These are phyloP conservation scores for Graphiopsis chlorocephala DNA, from an alignment of 2,329 filamentous ascomycete species.

Conservation along the genomic window DNA sequence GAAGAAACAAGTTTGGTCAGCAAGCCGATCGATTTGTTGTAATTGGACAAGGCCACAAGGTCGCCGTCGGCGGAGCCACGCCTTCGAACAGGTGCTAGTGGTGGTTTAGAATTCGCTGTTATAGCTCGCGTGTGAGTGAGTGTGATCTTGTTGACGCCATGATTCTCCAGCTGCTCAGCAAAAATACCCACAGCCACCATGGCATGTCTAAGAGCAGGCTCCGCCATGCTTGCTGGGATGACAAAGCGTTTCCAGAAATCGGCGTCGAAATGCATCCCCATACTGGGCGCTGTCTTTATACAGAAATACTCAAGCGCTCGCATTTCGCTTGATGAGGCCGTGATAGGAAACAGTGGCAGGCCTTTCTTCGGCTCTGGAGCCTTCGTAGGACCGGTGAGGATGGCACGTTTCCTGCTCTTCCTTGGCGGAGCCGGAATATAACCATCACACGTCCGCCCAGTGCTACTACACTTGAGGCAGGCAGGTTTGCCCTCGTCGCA, in stretches of 20 bases:
- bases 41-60: neutral
- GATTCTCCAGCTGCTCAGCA: slow-evolving; percentile 1
- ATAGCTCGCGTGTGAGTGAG: neutral
- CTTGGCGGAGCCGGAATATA: slow-evolving; percentile 22
- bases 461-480: slow-evolving; percentile 36
- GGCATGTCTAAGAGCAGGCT: slow-evolving; percentile 18
- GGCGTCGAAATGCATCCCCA: slow-evolving; percentile 19
- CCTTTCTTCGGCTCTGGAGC: neutral
- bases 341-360: neutral
- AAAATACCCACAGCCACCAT: slow-evolving; percentile 19
- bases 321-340: slow-evolving; percentile 14
- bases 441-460: slow-evolving; percentile 39
- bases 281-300: slow-evolving; percentile 19
- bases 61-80: neutral
- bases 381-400: neutral
- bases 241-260: slow-evolving; percentile 20
- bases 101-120: neutral
- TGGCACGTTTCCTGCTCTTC: neutral
- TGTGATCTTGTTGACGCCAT: neutral
- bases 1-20: neutral
- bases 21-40: slow-evolving; percentile 13
- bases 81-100: neutral
- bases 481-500: slow-evolving; percentile 37
- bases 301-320: slow-evolving; percentile 24
- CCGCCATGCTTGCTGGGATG: slow-evolving; percentile 17